Percentiles rank a stretch among this genome's conserved stretches.
phyloP scores from a whole-genome alignment of 371 early-diverging fungal species.

The Dentiscutata heterogama region DNA sequence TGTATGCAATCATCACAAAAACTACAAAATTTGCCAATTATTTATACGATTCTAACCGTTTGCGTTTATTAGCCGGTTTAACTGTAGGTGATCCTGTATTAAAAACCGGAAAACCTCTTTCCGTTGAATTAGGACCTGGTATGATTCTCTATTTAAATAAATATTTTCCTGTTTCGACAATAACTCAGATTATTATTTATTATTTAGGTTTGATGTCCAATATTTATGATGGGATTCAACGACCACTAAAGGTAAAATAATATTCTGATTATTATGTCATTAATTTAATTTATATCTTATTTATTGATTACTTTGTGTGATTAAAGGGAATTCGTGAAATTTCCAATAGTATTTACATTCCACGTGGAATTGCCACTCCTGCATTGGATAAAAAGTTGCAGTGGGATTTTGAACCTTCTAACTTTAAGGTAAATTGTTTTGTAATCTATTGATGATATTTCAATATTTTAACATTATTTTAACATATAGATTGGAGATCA shows the following conservation, averaged over 20 bases:
- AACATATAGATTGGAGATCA: conserved; percentile 88
- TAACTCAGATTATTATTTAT: background rate
- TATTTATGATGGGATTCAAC: conserved; percentile 99
- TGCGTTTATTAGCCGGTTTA: conserved; percentile 83
- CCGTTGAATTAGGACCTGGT: conserved; percentile 99
- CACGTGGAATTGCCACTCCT: conserved; percentile 98
- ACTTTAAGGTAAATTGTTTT: conserved; percentile 73
- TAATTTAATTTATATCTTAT: conserved; percentile 20
- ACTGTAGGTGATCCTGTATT: conserved; percentile 99
- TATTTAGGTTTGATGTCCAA: conserved; percentile 90
- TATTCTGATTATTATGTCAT: background rate
- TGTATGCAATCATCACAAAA: conserved; percentile 60
- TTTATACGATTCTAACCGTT: too few species aligned
- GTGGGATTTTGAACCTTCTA: conserved; percentile 97
- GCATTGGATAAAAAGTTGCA: conserved; percentile 92
- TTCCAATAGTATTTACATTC: conserved; percentile 98
- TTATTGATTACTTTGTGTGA: background rate
- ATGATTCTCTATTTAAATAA: conserved; percentile 39
- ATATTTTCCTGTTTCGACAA: conserved; percentile 6
- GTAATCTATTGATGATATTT: background rate
- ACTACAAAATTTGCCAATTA: too few species aligned
- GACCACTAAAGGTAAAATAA: conserved; percentile 90
- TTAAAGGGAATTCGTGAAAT: conserved; percentile 90
- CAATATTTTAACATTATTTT: background rate
- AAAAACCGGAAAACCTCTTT: conserved; percentile 97